Percentiles rank a stretch among this genome's conserved stretches.
Conservation (phyloP, 441 rosid genomes). For the Mallotus repandus region DNA sequence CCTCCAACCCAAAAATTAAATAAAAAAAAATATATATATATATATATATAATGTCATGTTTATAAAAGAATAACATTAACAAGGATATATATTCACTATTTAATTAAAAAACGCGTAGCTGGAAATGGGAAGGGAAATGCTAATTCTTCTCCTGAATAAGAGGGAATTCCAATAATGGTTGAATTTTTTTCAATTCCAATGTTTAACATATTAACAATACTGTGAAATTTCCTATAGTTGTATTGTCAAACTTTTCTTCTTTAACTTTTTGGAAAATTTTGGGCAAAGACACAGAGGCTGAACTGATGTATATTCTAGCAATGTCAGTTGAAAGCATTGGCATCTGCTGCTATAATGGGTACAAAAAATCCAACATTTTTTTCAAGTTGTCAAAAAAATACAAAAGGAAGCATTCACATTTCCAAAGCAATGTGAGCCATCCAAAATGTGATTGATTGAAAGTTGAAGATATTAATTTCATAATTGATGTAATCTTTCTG, state of each 20-base stretch:
- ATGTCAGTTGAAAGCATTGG: slow-evolving; percentile 21
- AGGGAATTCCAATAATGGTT: too few relatives aligned
- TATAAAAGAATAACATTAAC: background rate
- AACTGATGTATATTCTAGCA: slow-evolving; percentile 14
- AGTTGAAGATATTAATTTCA: background rate
- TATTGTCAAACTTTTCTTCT: background rate
- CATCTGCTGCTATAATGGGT: slow-evolving; percentile 19
- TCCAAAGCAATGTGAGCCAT: slow-evolving; percentile 18
- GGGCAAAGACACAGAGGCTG: slow-evolving; percentile 7
- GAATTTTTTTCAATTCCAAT: too few relatives aligned
- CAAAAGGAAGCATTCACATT: slow-evolving; percentile 18
- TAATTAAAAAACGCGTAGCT: background rate
- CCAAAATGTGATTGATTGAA: slow-evolving; percentile 13
- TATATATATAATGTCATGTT: background rate
- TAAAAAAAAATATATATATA: too few relatives aligned
- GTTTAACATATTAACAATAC: background rate
- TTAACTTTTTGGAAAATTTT: background rate
- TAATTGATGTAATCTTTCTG: slow-evolving; percentile 5
- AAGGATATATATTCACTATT: background rate
- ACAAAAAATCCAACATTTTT: slow-evolving; percentile 5
- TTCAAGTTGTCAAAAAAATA: slow-evolving; percentile 9
- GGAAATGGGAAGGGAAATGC: background rate
- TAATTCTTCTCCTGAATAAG: too few relatives aligned
- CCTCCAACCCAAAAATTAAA: background rate
- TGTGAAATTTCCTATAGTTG: background rate